Percentiles rank a stretch among this genome's conserved stretches.
Evolutionary conservation across 2,329 filamentous ascomycete genomes (phyloP).

Genomic region (Cytospora leucostoma): DNA sequence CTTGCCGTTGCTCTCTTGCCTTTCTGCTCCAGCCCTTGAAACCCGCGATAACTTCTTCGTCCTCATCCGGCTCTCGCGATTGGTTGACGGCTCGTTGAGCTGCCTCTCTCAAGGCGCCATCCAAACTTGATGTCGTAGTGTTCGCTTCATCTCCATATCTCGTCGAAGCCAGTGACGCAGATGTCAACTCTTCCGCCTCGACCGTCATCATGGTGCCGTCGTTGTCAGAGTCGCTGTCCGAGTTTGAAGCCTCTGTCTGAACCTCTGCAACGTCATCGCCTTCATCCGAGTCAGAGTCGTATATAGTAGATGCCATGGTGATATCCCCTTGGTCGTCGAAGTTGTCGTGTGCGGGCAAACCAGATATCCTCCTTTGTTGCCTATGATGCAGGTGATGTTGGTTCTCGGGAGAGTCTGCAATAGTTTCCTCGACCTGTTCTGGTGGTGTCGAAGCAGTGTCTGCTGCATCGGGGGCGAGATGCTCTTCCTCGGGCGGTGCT

Average conservation of each 20-base stretch:
- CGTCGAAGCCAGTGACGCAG: constrained; percentile 64
- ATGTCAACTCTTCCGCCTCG: constrained; percentile 75
- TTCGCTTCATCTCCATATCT: constrained; percentile 55
- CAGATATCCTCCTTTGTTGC: constrained; percentile 64
- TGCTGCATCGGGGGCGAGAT: constrained; percentile 47
- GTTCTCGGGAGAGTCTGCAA: constrained; percentile 61
- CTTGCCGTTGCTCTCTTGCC: constrained; percentile 51
- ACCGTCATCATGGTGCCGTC: constrained; percentile 82
- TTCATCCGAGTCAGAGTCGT: constrained; percentile 66
- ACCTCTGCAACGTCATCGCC: constrained; percentile 58
- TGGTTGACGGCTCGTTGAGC: constrained; percentile 74
- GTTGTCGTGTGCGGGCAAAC: constrained; percentile 63
- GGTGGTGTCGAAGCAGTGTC: constrained; percentile 64
- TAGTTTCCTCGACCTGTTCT: constrained; percentile 60
- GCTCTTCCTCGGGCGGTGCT: constrained; percentile 33
- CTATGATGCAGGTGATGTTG: constrained; percentile 67
- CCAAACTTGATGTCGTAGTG: constrained; percentile 71
- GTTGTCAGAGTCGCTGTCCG: constrained; percentile 59
- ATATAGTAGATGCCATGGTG: constrained; percentile 74
- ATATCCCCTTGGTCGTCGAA: constrained; percentile 55
- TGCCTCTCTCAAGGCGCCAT: constrained; percentile 76
- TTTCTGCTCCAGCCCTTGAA: constrained; percentile 74
- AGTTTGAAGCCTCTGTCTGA: constrained; percentile 50
- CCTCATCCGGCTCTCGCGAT: constrained; percentile 55
- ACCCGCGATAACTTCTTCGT: constrained; percentile 70